Base-by-base conservation (phyloP, 2,329 filamentous ascomycete species). In the Sclerotinia trifoliorum region DNA sequence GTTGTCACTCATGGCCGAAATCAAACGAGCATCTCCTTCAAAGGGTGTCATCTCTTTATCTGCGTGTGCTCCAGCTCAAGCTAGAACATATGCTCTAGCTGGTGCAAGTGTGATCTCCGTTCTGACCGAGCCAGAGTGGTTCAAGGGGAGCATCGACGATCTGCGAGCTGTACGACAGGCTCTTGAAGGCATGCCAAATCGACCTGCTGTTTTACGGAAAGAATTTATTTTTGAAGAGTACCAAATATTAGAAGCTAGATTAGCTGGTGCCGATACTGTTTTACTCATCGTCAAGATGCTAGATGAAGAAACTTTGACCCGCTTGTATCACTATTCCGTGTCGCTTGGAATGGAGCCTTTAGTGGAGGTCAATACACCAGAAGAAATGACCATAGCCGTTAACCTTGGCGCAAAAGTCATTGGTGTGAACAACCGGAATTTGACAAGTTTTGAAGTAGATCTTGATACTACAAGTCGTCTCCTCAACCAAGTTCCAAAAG, bases 221-320 rank as follows among this genome's bases (percentile, higher is more conserved):
- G 95, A 99, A 75, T 99, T 99, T 76, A 88, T 99, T 52, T 99
- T 98, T 76, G 94, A 98, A 57, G 93, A 98, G 78, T 99, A 99
- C 77, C 95, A 99, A 79, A 98, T 99, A 66, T 84, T 99, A 8
- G 95, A 99, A 80, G 95, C 94, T 39, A 86, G 96, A 60, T 82
- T 99, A 67, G 93, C 94, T 17, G 95, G 95, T 72, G 95, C 95
- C 10, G 94, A 99, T 79, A 97, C 94, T 0, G 90, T 99, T 24
- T 83, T 99, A 35, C 85, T 99, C 26, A 99, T 99, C 73, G 95
- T 99, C 64, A 99, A 99, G 83, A 99, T 99, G 95, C 86, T 99
- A 15, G 90, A 94, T 70, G 81, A 86, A 35, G 86, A 88, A 39
- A 83, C 91, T 5, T 84, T 99, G 44, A 88, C 88, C 69, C 85